A percentile compares a stretch with the other conserved stretches of the same genome.
phyloP scores from a whole-genome alignment of 805 yeast species.

The Pichia heedii region DNA sequence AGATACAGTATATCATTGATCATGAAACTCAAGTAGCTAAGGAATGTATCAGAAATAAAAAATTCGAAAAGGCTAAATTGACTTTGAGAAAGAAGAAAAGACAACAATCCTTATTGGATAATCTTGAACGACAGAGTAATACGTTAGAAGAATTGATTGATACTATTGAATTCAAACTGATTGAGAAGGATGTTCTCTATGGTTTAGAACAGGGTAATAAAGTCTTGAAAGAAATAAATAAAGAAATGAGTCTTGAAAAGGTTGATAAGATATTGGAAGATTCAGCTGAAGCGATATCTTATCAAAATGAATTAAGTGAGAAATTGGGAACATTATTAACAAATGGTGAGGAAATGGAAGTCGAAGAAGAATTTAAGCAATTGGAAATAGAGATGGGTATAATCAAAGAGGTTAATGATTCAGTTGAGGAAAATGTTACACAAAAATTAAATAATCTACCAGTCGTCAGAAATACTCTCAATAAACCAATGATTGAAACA shows the following conservation, averaged over 20 bases:
- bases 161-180: conserved; percentile 78
- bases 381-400: conserved; percentile 39
- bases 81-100: conserved; percentile 72
- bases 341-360: conserved; percentile 46
- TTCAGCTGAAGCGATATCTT: conserved; percentile 67
- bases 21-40: conserved; percentile 57
- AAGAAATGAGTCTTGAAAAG: conserved; percentile 66
- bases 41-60: conserved; percentile 41
- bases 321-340: conserved; percentile 37
- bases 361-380: conserved; percentile 52
- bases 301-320: conserved; percentile 66
- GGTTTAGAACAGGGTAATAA: conserved; percentile 78
- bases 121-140: conserved; percentile 69
- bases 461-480: no score
- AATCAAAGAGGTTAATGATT: conserved; percentile 1
- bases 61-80: conserved; percentile 54
- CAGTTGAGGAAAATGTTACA: conserved; percentile 4
- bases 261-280: conserved; percentile 83
- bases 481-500: background rate
- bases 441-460: background rate
- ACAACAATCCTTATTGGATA: conserved; percentile 62
- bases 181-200: conserved; percentile 74
- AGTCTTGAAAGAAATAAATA: conserved; percentile 65
- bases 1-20: conserved; percentile 46
- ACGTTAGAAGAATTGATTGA: conserved; percentile 71